These are phyloP conservation scores for Plicaturopsis crispa DNA, from an alignment of 768 basidiomycete genomes.

Conservation along the genomic window DNA sequence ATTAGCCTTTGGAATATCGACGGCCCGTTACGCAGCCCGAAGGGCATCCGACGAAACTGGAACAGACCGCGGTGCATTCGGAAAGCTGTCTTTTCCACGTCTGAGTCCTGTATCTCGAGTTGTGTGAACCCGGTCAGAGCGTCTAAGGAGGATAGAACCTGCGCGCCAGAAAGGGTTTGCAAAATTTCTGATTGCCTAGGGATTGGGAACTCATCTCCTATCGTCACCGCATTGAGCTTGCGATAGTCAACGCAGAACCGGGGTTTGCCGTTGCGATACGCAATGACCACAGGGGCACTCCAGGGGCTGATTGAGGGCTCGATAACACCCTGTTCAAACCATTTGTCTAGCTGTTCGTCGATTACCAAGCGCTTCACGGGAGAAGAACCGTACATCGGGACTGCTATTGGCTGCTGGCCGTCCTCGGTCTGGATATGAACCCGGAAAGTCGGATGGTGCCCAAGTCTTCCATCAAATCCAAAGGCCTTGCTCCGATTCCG, in stretches of 20 bases:
- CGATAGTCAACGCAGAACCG: background rate
- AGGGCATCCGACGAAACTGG: conserved; percentile 1
- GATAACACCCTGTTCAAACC: conserved; percentile 1
- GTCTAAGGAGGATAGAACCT: conserved; percentile 12
- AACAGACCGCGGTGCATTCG: conserved; percentile 2
- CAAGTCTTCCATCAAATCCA: conserved; percentile 23
- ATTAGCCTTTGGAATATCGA: conserved; percentile 33
- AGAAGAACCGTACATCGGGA: conserved; percentile 17
- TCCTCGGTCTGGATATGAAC: too few species aligned
- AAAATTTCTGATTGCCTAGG: conserved; percentile 15
- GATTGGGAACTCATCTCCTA: conserved; percentile 19
- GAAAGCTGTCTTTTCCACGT: conserved; percentile 3
- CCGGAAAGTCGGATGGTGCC: too few species aligned
- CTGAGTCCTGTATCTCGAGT: background rate
- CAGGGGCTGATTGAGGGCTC: conserved; percentile 8
- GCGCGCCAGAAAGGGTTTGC: background rate
- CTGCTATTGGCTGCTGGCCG: conserved; percentile 21
- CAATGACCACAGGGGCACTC: conserved; percentile 17
- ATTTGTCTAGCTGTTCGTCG: conserved; percentile 18
- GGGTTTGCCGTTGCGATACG: conserved; percentile 3
- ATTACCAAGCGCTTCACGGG: conserved; percentile 21
- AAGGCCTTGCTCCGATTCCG: conserved; percentile 16
- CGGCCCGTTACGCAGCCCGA: conserved; percentile 18
- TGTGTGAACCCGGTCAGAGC: conserved; percentile 17
- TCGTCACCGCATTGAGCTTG: conserved; percentile 13